A percentile compares a stretch with the other conserved stretches of the same genome.
Evolutionary conservation across 2,329 filamentous ascomycete genomes (phyloP).

Genomic region (Capronia americana): DNA sequence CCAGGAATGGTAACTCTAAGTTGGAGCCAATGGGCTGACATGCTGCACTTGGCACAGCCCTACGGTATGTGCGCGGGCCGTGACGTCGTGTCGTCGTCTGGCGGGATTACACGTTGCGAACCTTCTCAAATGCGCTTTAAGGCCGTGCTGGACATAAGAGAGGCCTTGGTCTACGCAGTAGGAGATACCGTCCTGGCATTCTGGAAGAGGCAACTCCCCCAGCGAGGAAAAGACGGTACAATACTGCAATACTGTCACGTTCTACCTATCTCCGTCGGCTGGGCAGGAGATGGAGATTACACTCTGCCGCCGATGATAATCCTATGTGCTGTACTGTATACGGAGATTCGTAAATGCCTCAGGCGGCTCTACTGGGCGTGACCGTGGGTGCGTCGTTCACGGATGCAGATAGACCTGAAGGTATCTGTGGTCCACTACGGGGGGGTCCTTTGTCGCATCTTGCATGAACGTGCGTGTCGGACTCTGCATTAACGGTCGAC

Average conservation of each 20-base stretch:
- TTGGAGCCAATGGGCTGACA: slow-evolving; percentile 20
- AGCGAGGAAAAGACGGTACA: neutral
- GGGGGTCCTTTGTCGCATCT: neutral
- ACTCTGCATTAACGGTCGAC: neutral
- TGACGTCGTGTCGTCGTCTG: neutral
- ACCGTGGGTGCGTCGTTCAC: neutral
- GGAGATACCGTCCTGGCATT: neutral
- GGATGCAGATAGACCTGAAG: neutral
- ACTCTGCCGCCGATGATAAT: neutral
- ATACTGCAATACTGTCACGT: neutral
- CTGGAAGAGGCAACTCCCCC: neutral
- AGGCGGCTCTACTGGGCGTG: neutral
- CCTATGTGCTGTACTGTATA: neutral
- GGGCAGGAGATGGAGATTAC: slow-evolving; percentile 10
- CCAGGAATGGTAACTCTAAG: slow-evolving; percentile 20
- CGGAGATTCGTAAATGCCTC: slow-evolving; percentile 16
- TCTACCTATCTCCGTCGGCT: slow-evolving; percentile 1
- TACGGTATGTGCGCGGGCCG: slow-evolving; percentile 3
- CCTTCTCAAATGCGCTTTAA: neutral
- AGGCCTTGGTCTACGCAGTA: neutral
- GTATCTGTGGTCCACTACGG: neutral
- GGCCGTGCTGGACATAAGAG: neutral
- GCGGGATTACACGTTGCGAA: neutral
- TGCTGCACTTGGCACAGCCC: slow-evolving; percentile 16
- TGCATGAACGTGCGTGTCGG: neutral